phyloP scores from a whole-genome alignment of 2,329 filamentous ascomycete genomes.

The Xylariaceae sp. region DNA sequence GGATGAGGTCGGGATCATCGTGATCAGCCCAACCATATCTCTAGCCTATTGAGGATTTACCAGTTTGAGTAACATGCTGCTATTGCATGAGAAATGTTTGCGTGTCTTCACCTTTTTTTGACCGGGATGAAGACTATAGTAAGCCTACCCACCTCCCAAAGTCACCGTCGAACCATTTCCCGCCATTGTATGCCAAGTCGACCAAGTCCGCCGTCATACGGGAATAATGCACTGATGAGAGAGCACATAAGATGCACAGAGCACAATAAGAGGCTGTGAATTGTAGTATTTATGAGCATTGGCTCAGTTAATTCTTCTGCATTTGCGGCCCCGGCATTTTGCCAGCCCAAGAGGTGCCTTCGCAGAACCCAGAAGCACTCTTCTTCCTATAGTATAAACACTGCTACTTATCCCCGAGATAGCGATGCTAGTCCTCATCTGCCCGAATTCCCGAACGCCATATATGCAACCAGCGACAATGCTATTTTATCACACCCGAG shows the following conservation, averaged over 20 bases:
- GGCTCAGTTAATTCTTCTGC: conserved; percentile 12
- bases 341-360: conserved; percentile 23
- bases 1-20: background rate
- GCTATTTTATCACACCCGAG: conserved; percentile 19
- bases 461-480: conserved; percentile 35
- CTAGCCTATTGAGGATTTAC: background rate
- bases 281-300: conserved; percentile 1
- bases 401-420: conserved; percentile 11
- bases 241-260: background rate
- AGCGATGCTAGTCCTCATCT: conserved; percentile 19
- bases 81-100: too few relatives aligned
- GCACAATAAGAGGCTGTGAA: background rate
- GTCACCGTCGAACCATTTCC: too few relatives aligned
- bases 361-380: conserved; percentile 23
- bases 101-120: too few relatives aligned
- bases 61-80: background rate
- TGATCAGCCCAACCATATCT: background rate
- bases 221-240: background rate
- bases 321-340: conserved; percentile 16
- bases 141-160: background rate
- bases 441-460: conserved; percentile 36
- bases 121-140: background rate
- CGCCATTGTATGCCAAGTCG: too few relatives aligned
- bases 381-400: conserved; percentile 26
- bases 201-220: background rate